Evolutionary conservation across 2,329 filamentous ascomycete genomes (phyloP).

Genomic region (Colletotrichum sojae): DNA sequence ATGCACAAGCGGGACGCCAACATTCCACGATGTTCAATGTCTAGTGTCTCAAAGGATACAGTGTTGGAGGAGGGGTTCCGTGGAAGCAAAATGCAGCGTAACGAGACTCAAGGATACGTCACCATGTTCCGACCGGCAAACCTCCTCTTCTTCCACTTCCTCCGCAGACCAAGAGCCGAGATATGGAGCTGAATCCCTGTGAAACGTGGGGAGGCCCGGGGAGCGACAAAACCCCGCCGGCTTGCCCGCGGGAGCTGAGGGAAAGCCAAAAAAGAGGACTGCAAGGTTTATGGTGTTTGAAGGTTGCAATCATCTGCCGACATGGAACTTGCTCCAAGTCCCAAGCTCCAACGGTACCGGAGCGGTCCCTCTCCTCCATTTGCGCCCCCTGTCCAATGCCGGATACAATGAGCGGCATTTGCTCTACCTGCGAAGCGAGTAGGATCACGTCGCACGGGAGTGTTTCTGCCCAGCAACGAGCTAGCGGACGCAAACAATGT

Average conservation of each 20-base stretch:
- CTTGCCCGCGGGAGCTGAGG: conserved; percentile 1
- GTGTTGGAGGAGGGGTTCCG: neutral
- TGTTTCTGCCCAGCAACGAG: neutral
- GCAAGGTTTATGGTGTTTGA: conserved; percentile 3
- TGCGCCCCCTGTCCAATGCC: neutral
- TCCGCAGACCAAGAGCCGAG: conserved; percentile 2
- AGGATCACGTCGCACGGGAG: too few relatives aligned
- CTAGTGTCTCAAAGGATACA: neutral
- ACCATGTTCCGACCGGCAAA: conserved; percentile 5
- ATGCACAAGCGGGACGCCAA: neutral
- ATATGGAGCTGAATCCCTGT: conserved; percentile 12
- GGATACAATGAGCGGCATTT: conserved; percentile 17
- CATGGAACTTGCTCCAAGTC: neutral
- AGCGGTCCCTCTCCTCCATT: neutral
- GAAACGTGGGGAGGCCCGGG: conserved; percentile 18
- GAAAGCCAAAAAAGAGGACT: neutral
- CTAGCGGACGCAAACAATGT: conserved; percentile 6
- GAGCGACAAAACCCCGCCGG: neutral
- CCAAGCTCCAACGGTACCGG: conserved; percentile 12
- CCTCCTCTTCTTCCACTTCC: neutral
- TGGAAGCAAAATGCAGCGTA: neutral
- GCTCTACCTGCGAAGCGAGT: conserved; percentile 1
- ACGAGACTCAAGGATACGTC: neutral
- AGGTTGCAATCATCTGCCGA: conserved; percentile 4
- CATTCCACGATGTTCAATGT: neutral